A percentile compares a stretch with the other conserved stretches of the same genome.
Conservation (phyloP, 1,284 basidiomycete species). For the Leccinum solheimii region DNA sequence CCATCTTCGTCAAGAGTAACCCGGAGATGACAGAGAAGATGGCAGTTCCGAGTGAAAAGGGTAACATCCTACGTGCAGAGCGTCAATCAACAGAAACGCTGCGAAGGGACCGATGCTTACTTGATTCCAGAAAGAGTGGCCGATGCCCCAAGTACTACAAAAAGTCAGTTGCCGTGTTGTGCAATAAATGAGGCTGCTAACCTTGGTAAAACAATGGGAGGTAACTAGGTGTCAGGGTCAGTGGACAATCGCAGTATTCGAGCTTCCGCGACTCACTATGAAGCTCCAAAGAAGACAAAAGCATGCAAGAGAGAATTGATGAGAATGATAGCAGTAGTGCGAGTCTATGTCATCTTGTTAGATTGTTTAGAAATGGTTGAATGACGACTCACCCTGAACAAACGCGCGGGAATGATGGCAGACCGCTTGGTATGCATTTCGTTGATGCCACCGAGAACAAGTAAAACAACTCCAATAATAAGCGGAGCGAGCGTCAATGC, state of each 20-base stretch:
- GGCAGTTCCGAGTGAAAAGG: constrained; percentile 68
- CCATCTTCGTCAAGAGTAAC: constrained; percentile 56
- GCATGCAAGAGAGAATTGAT: constrained; percentile 67
- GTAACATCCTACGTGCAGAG: constrained; percentile 59
- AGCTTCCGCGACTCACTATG: constrained; percentile 26
- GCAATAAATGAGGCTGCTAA: neutral
- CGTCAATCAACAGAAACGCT: neutral
- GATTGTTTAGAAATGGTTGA: neutral
- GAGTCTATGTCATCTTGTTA: constrained; percentile 45
- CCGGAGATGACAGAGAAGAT: constrained; percentile 61
- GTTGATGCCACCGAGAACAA: constrained; percentile 61
- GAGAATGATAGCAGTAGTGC: constrained; percentile 71
- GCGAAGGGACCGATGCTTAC: constrained; percentile 38
- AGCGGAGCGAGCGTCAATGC: constrained; percentile 73
- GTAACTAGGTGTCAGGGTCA: constrained; percentile 44
- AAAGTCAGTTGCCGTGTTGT: constrained; percentile 29
- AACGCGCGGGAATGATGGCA: constrained; percentile 78
- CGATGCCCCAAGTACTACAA: constrained; percentile 62
- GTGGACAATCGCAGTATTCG: constrained; percentile 4
- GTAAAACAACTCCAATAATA: constrained; percentile 61
- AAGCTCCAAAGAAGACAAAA: constrained; percentile 58
- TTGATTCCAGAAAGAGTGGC: constrained; percentile 74
- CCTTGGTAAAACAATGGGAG: constrained; percentile 77
- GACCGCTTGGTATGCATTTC: constrained; percentile 72
- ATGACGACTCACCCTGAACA: constrained; percentile 59